These are phyloP conservation scores for Cyanidiococcus yangmingshanensis DNA, from an alignment of 23 red algal genomes.

Conservation along the genomic window DNA sequence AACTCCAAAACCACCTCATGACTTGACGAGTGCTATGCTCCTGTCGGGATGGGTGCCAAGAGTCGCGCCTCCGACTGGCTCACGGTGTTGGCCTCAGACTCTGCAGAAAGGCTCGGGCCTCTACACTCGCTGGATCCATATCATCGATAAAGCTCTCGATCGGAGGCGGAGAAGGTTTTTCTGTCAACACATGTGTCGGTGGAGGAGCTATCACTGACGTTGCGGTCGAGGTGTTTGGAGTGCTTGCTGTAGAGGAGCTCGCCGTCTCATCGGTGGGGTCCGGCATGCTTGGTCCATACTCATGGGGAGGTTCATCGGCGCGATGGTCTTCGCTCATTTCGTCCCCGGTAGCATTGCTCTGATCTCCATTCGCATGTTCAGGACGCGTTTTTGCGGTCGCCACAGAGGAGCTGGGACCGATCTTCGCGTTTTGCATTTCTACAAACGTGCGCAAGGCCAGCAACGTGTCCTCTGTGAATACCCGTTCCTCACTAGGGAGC, in stretches of 20 bases:
- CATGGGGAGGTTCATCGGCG: neutral
- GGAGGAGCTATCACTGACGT: no score
- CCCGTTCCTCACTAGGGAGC: neutral
- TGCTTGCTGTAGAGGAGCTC: neutral
- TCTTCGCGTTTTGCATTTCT: neutral
- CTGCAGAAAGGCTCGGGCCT: neutral
- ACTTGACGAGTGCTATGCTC: no score
- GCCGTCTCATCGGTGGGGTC: neutral
- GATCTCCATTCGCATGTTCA: no score
- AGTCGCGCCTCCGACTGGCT: no score
- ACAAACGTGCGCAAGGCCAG: neutral
- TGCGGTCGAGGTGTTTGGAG: neutral
- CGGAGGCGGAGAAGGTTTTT: no score
- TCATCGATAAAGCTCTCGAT: neutral
- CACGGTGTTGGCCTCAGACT: no score
- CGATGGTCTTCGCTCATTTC: neutral
- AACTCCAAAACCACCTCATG: no score
- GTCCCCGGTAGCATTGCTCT: no score
- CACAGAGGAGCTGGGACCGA: neutral
- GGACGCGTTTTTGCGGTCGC: neutral
- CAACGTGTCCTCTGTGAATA: constrained; percentile 8
- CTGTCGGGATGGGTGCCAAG: no score
- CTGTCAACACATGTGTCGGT: no score
- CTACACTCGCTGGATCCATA: neutral
- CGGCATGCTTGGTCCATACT: neutral